These are phyloP conservation scores for Xylaria acuta DNA, from an alignment of 495 filamentous ascomycete genomes.

Conservation along the genomic window DNA sequence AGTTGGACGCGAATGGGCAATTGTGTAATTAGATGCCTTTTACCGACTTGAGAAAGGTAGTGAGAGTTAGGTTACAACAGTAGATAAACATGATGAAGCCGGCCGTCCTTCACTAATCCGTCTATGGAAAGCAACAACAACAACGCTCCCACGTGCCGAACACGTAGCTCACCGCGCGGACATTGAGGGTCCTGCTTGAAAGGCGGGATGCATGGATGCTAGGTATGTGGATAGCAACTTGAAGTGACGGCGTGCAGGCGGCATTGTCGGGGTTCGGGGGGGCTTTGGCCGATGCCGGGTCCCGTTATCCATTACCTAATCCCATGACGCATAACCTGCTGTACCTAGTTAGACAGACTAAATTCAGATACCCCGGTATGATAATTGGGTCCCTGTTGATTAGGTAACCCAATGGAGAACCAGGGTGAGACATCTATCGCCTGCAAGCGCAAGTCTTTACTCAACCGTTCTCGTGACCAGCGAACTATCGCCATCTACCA, in stretches of 20 bases:
- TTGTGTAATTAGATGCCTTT: not conserved
- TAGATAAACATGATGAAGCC: not conserved
- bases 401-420: not conserved
- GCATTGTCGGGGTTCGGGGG: not conserved
- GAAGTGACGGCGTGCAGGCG: not conserved
- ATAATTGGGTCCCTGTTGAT: not conserved
- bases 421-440: not conserved
- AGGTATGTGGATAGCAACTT: not conserved
- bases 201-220: constrained; percentile 1
- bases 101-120: not conserved
- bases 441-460: too few relatives aligned
- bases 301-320: too few relatives aligned
- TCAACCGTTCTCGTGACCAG: not conserved
- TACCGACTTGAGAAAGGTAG: not conserved
- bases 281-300: constrained; percentile 9
- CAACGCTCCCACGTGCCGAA: constrained; percentile 1
- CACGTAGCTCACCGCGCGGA: not conserved
- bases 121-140: not conserved
- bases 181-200: not conserved
- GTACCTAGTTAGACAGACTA: too few relatives aligned
- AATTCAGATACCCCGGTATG: not conserved
- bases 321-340: too few relatives aligned
- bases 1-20: not conserved
- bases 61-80: not conserved
- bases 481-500: not conserved